Evolutionary conservation across 768 basidiomycete species (phyloP), one percentile per base, ranked within the genome.

Genomic region (Amanita rimosa): DNA sequence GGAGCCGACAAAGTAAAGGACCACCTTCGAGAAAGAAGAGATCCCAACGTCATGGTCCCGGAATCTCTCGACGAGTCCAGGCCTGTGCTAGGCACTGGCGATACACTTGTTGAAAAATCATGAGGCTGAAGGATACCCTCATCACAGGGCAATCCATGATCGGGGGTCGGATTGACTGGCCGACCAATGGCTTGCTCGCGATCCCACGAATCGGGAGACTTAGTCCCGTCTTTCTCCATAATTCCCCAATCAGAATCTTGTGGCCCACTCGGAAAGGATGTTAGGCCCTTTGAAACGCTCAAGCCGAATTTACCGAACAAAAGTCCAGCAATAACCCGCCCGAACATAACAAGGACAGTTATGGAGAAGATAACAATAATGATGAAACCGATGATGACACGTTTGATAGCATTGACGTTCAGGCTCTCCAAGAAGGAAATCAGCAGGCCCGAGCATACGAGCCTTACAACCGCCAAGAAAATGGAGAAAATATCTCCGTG

Each of bases 351-450:
- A 40, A 93, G 52, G 26, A 86, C 72, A 0, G 86, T 75, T 34
- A 88, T 65, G 11, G 84, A 83, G 60, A 79, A 84, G 33, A 91
- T 70, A 27, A 85, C 76, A 10, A 81, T 78, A 34, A 79, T 71
- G 53, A 90, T 74, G 49, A 86, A 73, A 17, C 90, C 91, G 49
- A 96, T 81, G 29, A 76, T 82, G 1, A 87, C 84, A 16, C 91
- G 78, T 1, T 86, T 81, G 55, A 95, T 95, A 35, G 91, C 71
- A 14, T 71, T 65, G 29, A 93, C 72, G 5, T 70, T 62, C 21
- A 92, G 59, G 7, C 64, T 67, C 53, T 86, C 73, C 41, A 90
- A 66, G 62, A 93, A 96, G 0, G 87, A 78, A 53, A 95, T 74
- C 67, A 87, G 67, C 17, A 91, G 60, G 5, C 79, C 83, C 22